Base-by-base conservation (phyloP, 352 stramenopile genomes). In the Globisporangium mamillatum region DNA sequence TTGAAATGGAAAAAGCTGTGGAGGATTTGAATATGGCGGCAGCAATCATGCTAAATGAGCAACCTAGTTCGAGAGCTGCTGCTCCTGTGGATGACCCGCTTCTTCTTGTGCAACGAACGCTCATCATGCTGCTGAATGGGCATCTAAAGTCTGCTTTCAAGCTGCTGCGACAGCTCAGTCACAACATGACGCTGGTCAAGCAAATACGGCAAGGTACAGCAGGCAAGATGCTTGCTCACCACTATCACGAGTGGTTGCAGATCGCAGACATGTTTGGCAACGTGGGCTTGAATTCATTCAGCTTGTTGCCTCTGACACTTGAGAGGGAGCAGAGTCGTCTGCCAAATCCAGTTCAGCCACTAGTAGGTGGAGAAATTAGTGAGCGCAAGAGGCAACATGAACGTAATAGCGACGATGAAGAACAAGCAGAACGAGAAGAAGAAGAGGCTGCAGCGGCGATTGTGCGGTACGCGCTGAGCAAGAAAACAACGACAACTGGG, bases 71-170 rank as follows among this genome's bases (percentile, higher is more conserved):
- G 18, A 22, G 41, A 50, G 41, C 41, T 5, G 60, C 34, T 10
- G 29, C 18, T 0, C 14, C 56, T 29, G 56, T 61, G 20, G 67
- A 77, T 14, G 73, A 83, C 7, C 71, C 75, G 1, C 48, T 87
- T 7, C 67, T 89, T 6, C 68, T 88, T 9, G 60, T 74, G 4
- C 81, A 90, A 57, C 61, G 78, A 22, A 77, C 78, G 0, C 27
- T 87, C 20, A 82, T 87, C 48, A 77, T 89, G 80, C 54, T 90
- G 22, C 57, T 88, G 9, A 84, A 89, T 50, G 78, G 82, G 0
- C 78, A 87, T 25, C 67, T 88, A 4, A 81, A 83, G 38, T 75
- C 78, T 4, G 78, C 82, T 2, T 72, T 82, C 65, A 88, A 88
- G 55, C 67, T 84, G 9, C 46, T 86, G 12, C 76, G 71, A 1